Evolutionary conservation across 768 basidiomycete genomes (phyloP).

Genomic region (Hypholoma sublateritium): DNA sequence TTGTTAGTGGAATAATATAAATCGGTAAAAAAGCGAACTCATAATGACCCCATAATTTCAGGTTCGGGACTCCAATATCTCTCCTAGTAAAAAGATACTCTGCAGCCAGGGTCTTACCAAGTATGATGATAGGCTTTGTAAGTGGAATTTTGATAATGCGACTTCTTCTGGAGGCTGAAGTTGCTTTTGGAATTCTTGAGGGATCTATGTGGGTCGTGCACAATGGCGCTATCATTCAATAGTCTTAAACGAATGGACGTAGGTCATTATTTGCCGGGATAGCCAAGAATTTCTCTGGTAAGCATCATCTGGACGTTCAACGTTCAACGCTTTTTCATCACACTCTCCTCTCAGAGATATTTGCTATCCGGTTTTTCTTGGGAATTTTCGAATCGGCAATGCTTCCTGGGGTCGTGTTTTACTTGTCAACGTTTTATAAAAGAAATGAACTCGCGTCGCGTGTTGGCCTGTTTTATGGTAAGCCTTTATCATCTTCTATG

Average conservation of each 20-base stretch:
- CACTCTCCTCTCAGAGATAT: conserved; percentile 32
- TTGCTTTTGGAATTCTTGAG: conserved; percentile 17
- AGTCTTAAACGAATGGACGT: not conserved
- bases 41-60: conserved; percentile 9
- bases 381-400: conserved; percentile 51
- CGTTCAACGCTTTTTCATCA: not conserved
- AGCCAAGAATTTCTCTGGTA: conserved; percentile 46
- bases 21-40: not conserved
- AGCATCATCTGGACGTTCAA: not conserved
- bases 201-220: conserved; percentile 36
- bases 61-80: conserved; percentile 49
- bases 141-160: conserved; percentile 9
- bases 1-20: conserved; percentile 27
- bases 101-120: conserved; percentile 44
- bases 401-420: conserved; percentile 50
- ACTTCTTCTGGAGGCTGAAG: not conserved
- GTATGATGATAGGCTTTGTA: conserved; percentile 53
- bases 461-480: conserved; percentile 49
- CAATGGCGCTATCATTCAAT: not conserved
- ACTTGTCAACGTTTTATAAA: conserved; percentile 52
- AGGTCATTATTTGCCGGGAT: conserved; percentile 47
- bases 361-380: conserved; percentile 49
- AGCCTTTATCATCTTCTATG: conserved; percentile 19
- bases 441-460: conserved; percentile 51
- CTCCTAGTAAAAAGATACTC: conserved; percentile 48